phyloP scores from a whole-genome alignment of 148 eudicot species.

The Vaccinium darrowii region DNA sequence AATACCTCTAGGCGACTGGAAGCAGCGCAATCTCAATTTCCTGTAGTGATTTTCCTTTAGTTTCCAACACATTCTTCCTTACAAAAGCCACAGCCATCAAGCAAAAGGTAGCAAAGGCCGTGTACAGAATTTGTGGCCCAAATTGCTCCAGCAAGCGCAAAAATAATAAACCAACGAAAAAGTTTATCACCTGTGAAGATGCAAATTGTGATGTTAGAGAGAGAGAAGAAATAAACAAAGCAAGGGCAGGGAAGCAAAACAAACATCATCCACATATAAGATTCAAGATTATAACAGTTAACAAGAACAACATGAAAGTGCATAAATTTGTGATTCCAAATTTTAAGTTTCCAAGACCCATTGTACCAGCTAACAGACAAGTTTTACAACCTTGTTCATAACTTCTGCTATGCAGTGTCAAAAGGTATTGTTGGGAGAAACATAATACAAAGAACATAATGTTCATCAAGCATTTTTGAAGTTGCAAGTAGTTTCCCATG shows the following conservation, averaged over 20 bases:
- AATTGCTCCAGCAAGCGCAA: slow-evolving; percentile 80
- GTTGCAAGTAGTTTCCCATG: neutral
- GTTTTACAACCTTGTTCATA: neutral
- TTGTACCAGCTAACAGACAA: neutral
- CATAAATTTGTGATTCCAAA: neutral
- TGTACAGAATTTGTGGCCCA: slow-evolving; percentile 72
- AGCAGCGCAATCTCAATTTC: slow-evolving; percentile 98
- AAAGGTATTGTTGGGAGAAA: neutral
- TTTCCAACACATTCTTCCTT: slow-evolving; percentile 81
- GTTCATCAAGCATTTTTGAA: neutral
- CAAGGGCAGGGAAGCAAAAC: neutral
- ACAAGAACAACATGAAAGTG: neutral
- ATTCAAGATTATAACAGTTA: neutral
- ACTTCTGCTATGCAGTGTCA: neutral
- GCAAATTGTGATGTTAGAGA: slow-evolving; percentile 7
- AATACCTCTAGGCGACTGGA: slow-evolving; percentile 46
- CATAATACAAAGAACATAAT: neutral
- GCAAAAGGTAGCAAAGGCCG: slow-evolving; percentile 72
- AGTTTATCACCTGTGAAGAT: slow-evolving; percentile 63
- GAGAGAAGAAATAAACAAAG: neutral
- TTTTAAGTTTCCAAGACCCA: neutral
- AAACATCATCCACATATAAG: neutral
- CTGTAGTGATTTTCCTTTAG: slow-evolving; percentile 93
- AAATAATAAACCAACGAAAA: slow-evolving; percentile 86
- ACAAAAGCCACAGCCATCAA: slow-evolving; percentile 82